Conservation (phyloP, 2,329 filamentous ascomycete species). For the Ophiostoma quercus region DNA sequence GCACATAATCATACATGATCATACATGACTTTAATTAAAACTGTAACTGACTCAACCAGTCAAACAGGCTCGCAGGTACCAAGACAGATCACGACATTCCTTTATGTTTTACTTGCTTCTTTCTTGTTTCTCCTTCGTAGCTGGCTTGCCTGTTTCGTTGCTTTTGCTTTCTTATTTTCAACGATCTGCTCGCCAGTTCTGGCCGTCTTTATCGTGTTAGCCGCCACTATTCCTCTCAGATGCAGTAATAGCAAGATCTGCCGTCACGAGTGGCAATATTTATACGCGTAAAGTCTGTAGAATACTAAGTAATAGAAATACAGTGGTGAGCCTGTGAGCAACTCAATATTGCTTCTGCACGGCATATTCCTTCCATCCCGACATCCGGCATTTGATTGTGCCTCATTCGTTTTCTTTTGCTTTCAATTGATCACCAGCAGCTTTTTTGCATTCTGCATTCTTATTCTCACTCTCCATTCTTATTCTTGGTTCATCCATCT, state of each 20-base stretch:
- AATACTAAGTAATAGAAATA: background rate
- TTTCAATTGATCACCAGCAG: background rate
- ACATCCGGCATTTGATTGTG: background rate
- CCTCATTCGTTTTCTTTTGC: background rate
- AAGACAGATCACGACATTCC: slow-evolving; percentile 3
- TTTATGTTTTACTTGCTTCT: background rate
- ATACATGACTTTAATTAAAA: background rate
- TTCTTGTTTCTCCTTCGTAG: background rate
- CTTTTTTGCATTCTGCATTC: background rate
- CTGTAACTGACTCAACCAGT: background rate
- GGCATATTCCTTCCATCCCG: background rate
- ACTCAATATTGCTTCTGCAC: background rate
- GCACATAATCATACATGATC: background rate
- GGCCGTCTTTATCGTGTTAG: background rate
- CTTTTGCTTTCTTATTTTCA: background rate
- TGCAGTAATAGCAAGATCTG: background rate
- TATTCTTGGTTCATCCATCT: background rate
- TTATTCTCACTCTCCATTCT: background rate
- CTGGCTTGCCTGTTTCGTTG: background rate
- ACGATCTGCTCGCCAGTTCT: background rate
- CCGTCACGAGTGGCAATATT: slow-evolving; percentile 1
- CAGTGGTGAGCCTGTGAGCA: too few species aligned
- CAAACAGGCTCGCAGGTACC: background rate
- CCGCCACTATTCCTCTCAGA: background rate
- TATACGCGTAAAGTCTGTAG: background rate